Base-by-base conservation (phyloP, 2,329 filamentous ascomycete genomes). In the Teratosphaeria gauchensis region DNA sequence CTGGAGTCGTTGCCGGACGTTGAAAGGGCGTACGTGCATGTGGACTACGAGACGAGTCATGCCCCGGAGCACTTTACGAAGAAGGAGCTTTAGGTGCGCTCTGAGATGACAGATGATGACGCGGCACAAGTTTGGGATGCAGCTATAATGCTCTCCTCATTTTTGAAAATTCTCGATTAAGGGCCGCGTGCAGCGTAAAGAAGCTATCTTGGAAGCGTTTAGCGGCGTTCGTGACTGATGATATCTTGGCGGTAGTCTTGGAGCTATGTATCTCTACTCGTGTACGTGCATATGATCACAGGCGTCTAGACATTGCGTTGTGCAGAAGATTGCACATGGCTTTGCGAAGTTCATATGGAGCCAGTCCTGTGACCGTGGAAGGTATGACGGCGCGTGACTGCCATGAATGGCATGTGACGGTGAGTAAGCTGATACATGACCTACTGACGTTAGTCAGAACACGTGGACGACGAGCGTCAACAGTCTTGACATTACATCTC, bases 11-110 rank as follows among this genome's bases (percentile, higher is more conserved):
- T 99, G 63, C 92, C 94, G 0, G 87, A 96, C 71, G 86, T 97
- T 9, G 94, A 97, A 80, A 79, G 94, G 60, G 91, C 91, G 0
- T 97, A 96, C 71, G 94, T 97, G 21, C 94, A 99, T 73, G 92
- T 96, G 19, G 94, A 99, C 73, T 97, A 95, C 68, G 94, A 97
- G 77, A 96, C 92, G 3, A 91, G 88, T 19, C 94, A 97, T 74
- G 92, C 94, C 73, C 92, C 92, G 0, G 92, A 96, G 77, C 92
- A 87, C 71, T 85, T 82, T 63, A 72, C 84, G 71, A 86, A 86
- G 72, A 86, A 86, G 74, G 83, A 86, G 65, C 68, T 86, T 53
- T 85, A 71, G 63, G 16, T 21, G 42, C 42, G 42, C 42, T 48
- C 42, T 21, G 19, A 24, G 5, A 48, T 21, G 42, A 48, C 16